phyloP scores from a whole-genome alignment of 371 early-diverging fungal genomes.

The Rhizopus arrhizus region DNA sequence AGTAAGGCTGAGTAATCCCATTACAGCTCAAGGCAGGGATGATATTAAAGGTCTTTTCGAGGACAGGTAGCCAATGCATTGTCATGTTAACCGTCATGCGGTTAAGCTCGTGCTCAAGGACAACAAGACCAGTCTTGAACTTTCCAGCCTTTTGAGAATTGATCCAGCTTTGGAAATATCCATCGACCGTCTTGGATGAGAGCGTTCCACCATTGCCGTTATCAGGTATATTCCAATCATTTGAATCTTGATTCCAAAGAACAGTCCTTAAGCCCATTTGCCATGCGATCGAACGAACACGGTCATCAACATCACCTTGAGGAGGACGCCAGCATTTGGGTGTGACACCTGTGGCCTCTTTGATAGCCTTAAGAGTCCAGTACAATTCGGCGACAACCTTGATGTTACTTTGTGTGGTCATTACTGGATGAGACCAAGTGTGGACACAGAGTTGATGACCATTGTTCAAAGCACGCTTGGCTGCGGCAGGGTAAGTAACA shows the following conservation, averaged over 20 bases:
- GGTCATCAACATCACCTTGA: conserved; percentile 54
- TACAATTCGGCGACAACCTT: conserved; percentile 58
- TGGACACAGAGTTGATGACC: conserved; percentile 53
- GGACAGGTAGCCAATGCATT: conserved; percentile 42
- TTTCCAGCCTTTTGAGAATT: conserved; percentile 32
- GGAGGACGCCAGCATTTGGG: conserved; percentile 60
- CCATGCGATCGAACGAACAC: conserved; percentile 51
- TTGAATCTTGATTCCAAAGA: conserved; percentile 43
- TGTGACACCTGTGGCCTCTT: conserved; percentile 53
- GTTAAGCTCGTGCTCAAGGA: conserved; percentile 52
- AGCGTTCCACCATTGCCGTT: conserved; percentile 36
- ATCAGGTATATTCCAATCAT: conserved; percentile 32
- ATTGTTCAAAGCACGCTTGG: conserved; percentile 41
- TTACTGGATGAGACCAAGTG: conserved; percentile 61
- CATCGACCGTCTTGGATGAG: conserved; percentile 30
- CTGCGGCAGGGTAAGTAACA: conserved; percentile 43
- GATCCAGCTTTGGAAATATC: conserved; percentile 44
- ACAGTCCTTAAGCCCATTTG: conserved; percentile 48
- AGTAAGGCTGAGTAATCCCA: conserved; percentile 48
- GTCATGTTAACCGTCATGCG: conserved; percentile 47
- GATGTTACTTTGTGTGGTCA: conserved; percentile 54
- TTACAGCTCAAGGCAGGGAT: conserved; percentile 43
- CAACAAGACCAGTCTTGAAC: conserved; percentile 36
- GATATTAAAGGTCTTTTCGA: conserved; percentile 41
- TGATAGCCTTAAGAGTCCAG: conserved; percentile 50